phyloP scores from a whole-genome alignment of 2,329 filamentous ascomycete genomes.

The Moelleriella libera region DNA sequence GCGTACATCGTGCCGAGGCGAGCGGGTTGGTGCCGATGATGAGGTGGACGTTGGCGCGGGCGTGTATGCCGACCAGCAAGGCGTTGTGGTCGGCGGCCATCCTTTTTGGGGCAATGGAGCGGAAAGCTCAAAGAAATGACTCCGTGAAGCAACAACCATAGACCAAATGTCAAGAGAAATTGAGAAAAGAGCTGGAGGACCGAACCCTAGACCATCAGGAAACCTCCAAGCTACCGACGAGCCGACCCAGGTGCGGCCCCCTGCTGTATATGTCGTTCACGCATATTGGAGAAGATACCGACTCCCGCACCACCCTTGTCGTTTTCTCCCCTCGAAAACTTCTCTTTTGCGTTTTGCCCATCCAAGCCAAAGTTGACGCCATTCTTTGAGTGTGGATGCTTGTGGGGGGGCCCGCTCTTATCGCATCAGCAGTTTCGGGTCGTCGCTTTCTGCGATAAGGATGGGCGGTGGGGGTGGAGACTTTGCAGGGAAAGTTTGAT shows the following conservation, averaged over 20 bases:
- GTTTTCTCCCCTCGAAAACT: not conserved
- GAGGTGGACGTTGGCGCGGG: slow-evolving; percentile 60
- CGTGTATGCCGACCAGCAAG: slow-evolving; percentile 59
- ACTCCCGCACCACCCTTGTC: not conserved
- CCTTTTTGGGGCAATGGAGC: not conserved
- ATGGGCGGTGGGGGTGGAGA: too few relatives aligned
- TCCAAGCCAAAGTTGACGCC: slow-evolving; percentile 17
- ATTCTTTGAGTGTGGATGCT: slow-evolving; percentile 6
- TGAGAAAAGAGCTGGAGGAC: not conserved
- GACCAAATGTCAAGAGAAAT: too few relatives aligned
- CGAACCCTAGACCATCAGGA: too few relatives aligned
- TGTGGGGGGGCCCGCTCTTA: too few relatives aligned
- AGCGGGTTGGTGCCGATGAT: slow-evolving; percentile 78
- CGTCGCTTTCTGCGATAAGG: too few relatives aligned
- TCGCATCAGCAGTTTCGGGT: too few relatives aligned
- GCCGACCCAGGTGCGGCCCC: too few relatives aligned
- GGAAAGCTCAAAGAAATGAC: not conserved
- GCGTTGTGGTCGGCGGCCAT: slow-evolving; percentile 2
- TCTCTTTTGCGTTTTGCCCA: slow-evolving; percentile 1
- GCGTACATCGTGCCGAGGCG: slow-evolving; percentile 68
- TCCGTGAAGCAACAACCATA: too few relatives aligned
- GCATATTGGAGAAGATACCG: not conserved
- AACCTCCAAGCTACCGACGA: not conserved
- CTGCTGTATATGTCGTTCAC: too few relatives aligned
- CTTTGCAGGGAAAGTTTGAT: too few relatives aligned